Conservation (phyloP, 257 asterid species). For the Scutellaria barbata region DNA sequence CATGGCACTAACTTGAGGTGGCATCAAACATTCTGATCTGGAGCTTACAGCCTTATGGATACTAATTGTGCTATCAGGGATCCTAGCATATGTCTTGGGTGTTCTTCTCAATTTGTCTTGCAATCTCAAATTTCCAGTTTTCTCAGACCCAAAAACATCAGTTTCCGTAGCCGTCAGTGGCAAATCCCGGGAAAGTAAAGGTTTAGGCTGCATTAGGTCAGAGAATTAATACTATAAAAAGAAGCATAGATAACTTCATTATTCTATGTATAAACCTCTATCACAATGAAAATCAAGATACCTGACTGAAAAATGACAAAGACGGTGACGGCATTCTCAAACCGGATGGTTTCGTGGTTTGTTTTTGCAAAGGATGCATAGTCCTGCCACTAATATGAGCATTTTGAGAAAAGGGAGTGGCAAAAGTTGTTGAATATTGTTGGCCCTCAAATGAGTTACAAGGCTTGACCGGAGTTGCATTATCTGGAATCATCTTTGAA, state of each 20-base stretch:
- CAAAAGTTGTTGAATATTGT: conserved; percentile 35
- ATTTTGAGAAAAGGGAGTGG: conserved; percentile 42
- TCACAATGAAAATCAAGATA: conserved; percentile 38
- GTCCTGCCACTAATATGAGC: conserved; percentile 43
- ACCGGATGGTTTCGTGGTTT: conserved; percentile 69
- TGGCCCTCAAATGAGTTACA: conserved; percentile 44
- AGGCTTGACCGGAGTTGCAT: conserved; percentile 38
- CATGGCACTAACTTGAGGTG: conserved; percentile 41
- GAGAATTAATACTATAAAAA: conserved; percentile 34
- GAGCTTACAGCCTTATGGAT: conserved; percentile 42
- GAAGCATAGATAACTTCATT: conserved; percentile 25
- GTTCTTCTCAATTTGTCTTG: conserved; percentile 42
- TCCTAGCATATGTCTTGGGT: conserved; percentile 34
- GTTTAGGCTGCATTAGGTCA: conserved; percentile 71
- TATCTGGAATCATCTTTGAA: conserved; percentile 46
- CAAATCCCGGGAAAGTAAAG: conserved; percentile 44
- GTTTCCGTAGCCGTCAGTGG: conserved; percentile 45
- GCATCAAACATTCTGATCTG: conserved; percentile 37
- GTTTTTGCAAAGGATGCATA: conserved; percentile 46
- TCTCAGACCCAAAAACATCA: conserved; percentile 43
- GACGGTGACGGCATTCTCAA: conserved; percentile 98
- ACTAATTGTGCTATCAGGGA: conserved; percentile 33
- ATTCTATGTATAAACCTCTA: conserved; percentile 28
- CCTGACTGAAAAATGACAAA: conserved; percentile 87
- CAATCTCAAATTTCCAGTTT: conserved; percentile 47